phyloP scores from a whole-genome alignment of 805 yeast genomes.

The Candida nitratophila region DNA sequence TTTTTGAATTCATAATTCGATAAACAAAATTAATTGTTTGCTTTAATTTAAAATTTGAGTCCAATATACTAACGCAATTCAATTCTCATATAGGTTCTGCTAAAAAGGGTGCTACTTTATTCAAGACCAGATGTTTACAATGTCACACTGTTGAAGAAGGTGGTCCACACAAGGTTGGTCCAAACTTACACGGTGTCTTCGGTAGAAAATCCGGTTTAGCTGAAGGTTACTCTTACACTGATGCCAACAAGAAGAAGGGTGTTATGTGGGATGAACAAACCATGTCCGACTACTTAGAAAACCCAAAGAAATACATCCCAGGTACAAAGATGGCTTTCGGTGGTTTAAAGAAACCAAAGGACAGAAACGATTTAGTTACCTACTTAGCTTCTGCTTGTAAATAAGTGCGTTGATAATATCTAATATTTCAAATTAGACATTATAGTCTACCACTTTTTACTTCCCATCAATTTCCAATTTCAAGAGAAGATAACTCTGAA shows the following conservation, averaged over 20 bases:
- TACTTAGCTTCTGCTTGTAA: conserved; percentile 59
- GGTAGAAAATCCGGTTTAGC: conserved; percentile 92
- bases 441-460: not conserved
- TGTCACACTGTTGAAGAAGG: conserved; percentile 96
- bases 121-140: conserved; percentile 98
- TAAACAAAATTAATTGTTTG: no score
- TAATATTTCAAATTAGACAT: not conserved
- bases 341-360: conserved; percentile 98
- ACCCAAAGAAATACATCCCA: conserved; percentile 99
- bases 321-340: conserved; percentile 99
- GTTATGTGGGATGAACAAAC: conserved; percentile 82
- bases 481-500: not conserved
- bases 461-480: not conserved
- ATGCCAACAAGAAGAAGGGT: conserved; percentile 96
- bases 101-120: conserved; percentile 95
- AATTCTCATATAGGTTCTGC: conserved; percentile 64
- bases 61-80: no score
- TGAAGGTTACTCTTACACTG: conserved; percentile 92
- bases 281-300: conserved; percentile 92
- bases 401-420: conserved; percentile 21
- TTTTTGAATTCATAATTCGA: no score
- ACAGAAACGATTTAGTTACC: conserved; percentile 93
- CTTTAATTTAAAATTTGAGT: no score
- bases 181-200: conserved; percentile 91
- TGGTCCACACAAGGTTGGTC: conserved; percentile 98